Conservation (phyloP, 371 early-diverging fungal species). For the Apophysomyces sp. region DNA sequence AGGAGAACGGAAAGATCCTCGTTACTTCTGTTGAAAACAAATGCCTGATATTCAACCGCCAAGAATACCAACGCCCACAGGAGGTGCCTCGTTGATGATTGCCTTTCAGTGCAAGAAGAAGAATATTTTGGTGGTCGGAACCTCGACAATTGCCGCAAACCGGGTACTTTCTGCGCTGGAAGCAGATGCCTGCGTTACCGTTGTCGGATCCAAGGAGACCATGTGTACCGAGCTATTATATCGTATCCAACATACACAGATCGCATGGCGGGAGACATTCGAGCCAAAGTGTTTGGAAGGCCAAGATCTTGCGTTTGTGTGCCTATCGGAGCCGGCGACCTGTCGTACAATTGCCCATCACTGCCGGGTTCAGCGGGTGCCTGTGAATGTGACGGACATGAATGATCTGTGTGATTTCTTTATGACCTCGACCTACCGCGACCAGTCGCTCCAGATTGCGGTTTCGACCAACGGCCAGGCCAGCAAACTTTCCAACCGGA, state of each 20-base stretch:
- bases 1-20: not conserved
- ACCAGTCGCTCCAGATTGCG: conserved; percentile 72
- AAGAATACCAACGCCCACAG: conserved; percentile 37
- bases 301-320: conserved; percentile 36
- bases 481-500: conserved; percentile 69
- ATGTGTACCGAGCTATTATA: conserved; percentile 57
- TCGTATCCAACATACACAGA: conserved; percentile 49
- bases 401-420: conserved; percentile 79
- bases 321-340: conserved; percentile 21
- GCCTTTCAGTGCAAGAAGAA: conserved; percentile 60
- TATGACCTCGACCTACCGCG: conserved; percentile 76
- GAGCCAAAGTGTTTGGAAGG: not conserved
- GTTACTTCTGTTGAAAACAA: not conserved
- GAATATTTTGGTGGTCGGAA: conserved; percentile 67
- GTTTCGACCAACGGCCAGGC: conserved; percentile 84
- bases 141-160: conserved; percentile 60
- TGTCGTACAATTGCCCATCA: conserved; percentile 47
- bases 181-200: conserved; percentile 66
- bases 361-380: conserved; percentile 54
- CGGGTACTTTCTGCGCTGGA: conserved; percentile 69
- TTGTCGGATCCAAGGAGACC: conserved; percentile 34
- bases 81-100: conserved; percentile 70
- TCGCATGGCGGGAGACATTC: conserved; percentile 37
- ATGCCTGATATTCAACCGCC: not conserved
- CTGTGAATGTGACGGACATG: conserved; percentile 80